Conservation (phyloP, 305 asterid species). For the Fraxinus xanthoxyloides region DNA sequence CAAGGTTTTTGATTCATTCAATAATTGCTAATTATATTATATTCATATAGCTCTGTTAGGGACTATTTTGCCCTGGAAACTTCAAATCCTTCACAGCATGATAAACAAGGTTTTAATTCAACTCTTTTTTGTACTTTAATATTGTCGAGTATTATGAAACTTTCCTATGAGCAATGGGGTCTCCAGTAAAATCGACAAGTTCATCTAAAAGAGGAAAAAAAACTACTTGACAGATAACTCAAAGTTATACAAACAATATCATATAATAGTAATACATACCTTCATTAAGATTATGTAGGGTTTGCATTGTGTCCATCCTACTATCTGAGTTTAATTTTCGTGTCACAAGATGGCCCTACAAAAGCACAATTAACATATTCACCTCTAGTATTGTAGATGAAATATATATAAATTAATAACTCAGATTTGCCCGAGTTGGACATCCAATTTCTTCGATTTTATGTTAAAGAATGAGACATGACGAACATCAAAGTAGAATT, state of each 20-base stretch:
- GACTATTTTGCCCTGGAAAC: too few relatives aligned
- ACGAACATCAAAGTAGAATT: neutral
- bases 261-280: constrained; percentile 32
- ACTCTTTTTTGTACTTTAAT: too few relatives aligned
- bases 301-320: constrained; percentile 77
- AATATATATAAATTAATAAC: constrained; percentile 20
- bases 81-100: too few relatives aligned
- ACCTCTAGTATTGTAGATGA: constrained; percentile 1
- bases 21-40: too few relatives aligned
- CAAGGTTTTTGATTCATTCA: too few relatives aligned
- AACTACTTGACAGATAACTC: neutral
- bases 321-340: constrained; percentile 79
- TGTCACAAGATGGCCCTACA: constrained; percentile 74
- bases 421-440: too few relatives aligned
- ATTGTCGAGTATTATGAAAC: too few relatives aligned
- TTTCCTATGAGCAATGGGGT: too few relatives aligned
- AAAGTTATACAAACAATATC: neutral
- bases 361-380: constrained; percentile 10
- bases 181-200: constrained; percentile 40
- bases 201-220: constrained; percentile 45
- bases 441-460: too few relatives aligned
- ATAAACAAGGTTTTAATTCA: too few relatives aligned
- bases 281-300: constrained; percentile 77
- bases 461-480: neutral
- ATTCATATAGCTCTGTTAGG: too few relatives aligned